Conservation (phyloP, 2,329 filamentous ascomycete genomes). For the Biscogniauxia sp. region DNA sequence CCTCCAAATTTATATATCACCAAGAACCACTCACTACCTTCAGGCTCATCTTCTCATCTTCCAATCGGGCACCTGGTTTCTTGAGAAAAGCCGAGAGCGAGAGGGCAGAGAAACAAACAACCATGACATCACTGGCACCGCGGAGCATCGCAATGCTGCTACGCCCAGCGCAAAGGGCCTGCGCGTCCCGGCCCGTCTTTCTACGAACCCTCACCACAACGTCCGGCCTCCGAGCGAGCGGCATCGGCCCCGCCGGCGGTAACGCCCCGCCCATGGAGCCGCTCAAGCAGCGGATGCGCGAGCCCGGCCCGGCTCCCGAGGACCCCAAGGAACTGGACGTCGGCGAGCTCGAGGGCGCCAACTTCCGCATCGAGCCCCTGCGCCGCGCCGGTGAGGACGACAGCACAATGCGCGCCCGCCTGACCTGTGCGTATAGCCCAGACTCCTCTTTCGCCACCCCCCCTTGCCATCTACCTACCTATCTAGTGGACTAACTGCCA, state of each 20-base stretch:
- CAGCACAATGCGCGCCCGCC: constrained; percentile 81
- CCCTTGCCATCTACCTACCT: too few relatives aligned
- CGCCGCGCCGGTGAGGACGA: constrained; percentile 79
- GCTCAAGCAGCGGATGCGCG: constrained; percentile 17
- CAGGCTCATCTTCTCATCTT: too few relatives aligned
- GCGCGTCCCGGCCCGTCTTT: constrained; percentile 1
- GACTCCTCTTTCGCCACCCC: too few relatives aligned
- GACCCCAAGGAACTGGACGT: constrained; percentile 62
- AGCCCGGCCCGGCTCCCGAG: background rate
- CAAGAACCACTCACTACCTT: too few relatives aligned
- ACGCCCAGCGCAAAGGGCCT: constrained; percentile 21
- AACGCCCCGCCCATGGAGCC: constrained; percentile 31
- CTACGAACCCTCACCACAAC: constrained; percentile 17
- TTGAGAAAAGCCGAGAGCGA: background rate
- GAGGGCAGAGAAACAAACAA: background rate
- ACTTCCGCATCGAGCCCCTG: constrained; percentile 88
- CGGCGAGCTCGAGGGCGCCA: constrained; percentile 82
- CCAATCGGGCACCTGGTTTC: background rate
- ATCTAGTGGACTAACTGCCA: too few relatives aligned
- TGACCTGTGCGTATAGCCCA: constrained; percentile 55
- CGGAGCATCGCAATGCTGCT: constrained; percentile 17
- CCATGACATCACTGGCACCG: constrained; percentile 21
- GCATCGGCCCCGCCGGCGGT: constrained; percentile 6
- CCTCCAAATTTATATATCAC: too few relatives aligned
- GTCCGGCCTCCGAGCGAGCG: constrained; percentile 17